Percentiles rank a stretch among this genome's conserved stretches.
Conservation (phyloP, 2,329 filamentous ascomycete species). For the Ophioceras dolichostomum region DNA sequence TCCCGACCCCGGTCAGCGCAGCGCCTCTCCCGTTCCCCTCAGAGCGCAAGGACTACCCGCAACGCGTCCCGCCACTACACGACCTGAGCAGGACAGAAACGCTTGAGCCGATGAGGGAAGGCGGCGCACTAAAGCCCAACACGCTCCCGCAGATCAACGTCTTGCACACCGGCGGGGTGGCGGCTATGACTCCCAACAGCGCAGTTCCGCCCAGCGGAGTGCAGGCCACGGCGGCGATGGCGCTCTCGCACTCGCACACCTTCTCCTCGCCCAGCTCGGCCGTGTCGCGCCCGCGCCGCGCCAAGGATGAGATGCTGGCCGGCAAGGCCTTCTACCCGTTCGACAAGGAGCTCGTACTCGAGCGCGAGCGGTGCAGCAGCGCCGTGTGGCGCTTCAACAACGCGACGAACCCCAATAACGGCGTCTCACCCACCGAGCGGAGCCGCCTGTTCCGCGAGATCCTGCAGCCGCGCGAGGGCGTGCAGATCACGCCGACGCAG, state of each 20-base stretch:
- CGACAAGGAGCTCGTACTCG: slow-evolving; percentile 63
- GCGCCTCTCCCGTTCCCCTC: slow-evolving; percentile 23
- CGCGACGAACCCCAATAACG: slow-evolving; percentile 61
- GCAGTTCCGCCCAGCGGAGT: slow-evolving; percentile 27
- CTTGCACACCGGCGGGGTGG: too few species aligned
- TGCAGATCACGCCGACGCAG: slow-evolving; percentile 43
- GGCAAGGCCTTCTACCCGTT: slow-evolving; percentile 72
- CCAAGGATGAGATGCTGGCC: slow-evolving; percentile 83
- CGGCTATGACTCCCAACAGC: too few species aligned
- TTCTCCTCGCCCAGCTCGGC: background rate
- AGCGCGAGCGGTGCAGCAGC: slow-evolving; percentile 72
- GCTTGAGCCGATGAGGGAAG: slow-evolving; percentile 41
- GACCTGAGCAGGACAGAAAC: slow-evolving; percentile 35
- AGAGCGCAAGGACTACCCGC: slow-evolving; percentile 36
- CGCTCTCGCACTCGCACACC: slow-evolving; percentile 39
- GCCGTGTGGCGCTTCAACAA: slow-evolving; percentile 83
- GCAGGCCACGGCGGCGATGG: slow-evolving; percentile 46
- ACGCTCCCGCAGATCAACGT: slow-evolving; percentile 46
- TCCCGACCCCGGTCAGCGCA: slow-evolving; percentile 52
- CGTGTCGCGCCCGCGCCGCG: slow-evolving; percentile 31
- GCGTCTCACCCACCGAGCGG: slow-evolving; percentile 57
- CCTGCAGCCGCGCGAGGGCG: slow-evolving; percentile 46
- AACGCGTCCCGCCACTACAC: slow-evolving; percentile 48
- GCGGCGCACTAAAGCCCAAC: slow-evolving; percentile 19
- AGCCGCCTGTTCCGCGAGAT: slow-evolving; percentile 61